A percentile compares a stretch with the other conserved stretches of the same genome.
These are phyloP conservation scores for Thalassiosira mediterranea DNA, from an alignment of 352 stramenopile genomes.

Conservation along the genomic window DNA sequence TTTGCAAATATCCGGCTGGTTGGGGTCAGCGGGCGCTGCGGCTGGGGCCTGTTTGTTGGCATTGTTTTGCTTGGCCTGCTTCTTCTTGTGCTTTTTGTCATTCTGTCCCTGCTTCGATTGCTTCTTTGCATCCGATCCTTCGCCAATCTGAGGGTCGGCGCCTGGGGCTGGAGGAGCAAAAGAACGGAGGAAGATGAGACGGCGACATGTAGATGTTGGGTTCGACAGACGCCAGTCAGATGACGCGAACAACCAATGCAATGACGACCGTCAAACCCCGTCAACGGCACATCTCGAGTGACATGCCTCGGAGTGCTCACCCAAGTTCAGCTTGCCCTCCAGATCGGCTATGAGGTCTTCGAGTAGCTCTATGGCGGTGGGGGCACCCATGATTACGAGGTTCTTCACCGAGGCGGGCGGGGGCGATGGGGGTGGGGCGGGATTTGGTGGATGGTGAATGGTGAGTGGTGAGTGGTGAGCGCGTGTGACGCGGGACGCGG, in stretches of 20 bases:
- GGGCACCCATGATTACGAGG: constrained; percentile 10
- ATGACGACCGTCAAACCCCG: not conserved
- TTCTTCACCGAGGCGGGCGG: too few relatives aligned
- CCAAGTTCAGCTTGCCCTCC: constrained; percentile 72
- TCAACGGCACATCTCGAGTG: not conserved
- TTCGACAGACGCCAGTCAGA: not conserved
- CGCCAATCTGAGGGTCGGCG: constrained; percentile 10
- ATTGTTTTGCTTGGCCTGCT: constrained; percentile 49
- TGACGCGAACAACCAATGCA: too few relatives aligned
- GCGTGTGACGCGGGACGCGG: not conserved
- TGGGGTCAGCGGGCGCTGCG: constrained; percentile 27
- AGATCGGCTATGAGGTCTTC: constrained; percentile 76
- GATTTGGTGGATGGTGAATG: too few relatives aligned
- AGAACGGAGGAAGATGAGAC: not conserved
- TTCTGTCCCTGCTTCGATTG: constrained; percentile 18
- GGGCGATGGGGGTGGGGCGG: too few relatives aligned
- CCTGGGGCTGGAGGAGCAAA: constrained; percentile 25
- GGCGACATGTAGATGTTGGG: not conserved
- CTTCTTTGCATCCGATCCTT: constrained; percentile 5
- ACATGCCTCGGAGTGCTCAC: constrained; percentile 14
- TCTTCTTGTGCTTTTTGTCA: constrained; percentile 36
- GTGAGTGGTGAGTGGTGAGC: too few relatives aligned
- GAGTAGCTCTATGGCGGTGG: constrained; percentile 59
- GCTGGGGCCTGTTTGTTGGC: constrained; percentile 43
- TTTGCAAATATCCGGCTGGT: constrained; percentile 83